Evolutionary conservation across 1,139 yeast genomes (phyloP).

Genomic region (Kluyveromyces marxianus): DNA sequence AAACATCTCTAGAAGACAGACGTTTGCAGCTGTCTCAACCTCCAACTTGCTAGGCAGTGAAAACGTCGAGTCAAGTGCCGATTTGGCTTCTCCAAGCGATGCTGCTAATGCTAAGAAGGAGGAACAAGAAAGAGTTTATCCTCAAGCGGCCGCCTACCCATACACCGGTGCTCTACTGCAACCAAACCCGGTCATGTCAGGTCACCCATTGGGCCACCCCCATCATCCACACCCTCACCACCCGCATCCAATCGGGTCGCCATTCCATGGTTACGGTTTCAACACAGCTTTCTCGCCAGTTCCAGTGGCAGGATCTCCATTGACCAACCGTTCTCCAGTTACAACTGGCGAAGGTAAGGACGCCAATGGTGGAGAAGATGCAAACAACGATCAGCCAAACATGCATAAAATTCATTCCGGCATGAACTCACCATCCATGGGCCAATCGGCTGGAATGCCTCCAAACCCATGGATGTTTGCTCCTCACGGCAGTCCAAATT

Average conservation of each 20-base stretch:
- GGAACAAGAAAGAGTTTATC: conserved; percentile 4
- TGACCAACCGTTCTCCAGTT: conserved; percentile 1
- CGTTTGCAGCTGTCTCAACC: conserved; percentile 35
- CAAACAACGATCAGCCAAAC: neutral
- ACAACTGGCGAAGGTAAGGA: conserved; percentile 1
- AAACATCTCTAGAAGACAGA: conserved; percentile 32
- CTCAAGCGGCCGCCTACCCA: conserved; percentile 29
- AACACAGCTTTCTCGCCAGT: conserved; percentile 28
- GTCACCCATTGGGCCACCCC: conserved; percentile 17
- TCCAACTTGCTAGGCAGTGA: conserved; percentile 28
- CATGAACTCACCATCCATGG: neutral
- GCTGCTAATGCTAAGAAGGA: conserved; percentile 4
- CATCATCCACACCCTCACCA: conserved; percentile 14
- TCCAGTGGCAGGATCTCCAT: conserved; percentile 11
- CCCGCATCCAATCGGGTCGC: conserved; percentile 20
- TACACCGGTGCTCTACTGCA: conserved; percentile 30
- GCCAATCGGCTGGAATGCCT: conserved; percentile 21
- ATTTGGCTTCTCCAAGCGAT: conserved; percentile 8
- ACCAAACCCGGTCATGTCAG: conserved; percentile 24
- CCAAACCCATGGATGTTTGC: conserved; percentile 10
- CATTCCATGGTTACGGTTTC: conserved; percentile 30
- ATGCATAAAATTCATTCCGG: neutral
- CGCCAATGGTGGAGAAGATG: neutral
- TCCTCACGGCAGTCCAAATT: conserved; percentile 9
- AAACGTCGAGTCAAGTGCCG: conserved; percentile 14